Evolutionary conservation across 1,284 basidiomycete genomes (phyloP), one percentile per base, ranked within the genome.

Genomic region (Apiotrichum gamsii): DNA sequence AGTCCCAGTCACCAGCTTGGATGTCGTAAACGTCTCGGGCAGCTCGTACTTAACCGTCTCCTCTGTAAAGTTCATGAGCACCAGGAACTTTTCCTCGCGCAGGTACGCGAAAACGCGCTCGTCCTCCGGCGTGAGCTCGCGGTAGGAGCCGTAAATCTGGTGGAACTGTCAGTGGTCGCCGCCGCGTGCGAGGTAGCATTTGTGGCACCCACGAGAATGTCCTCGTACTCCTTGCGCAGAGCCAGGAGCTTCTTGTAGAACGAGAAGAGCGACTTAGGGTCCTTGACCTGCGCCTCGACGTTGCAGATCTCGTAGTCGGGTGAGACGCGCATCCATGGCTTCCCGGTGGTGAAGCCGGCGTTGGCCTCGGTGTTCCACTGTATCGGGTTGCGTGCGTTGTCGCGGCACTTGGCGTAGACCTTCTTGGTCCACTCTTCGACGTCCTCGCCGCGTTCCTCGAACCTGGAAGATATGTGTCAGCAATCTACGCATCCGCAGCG

Each of bases 251-350:
- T 58, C 58, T 80, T 79, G 76, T 79, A 87, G 60, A 85, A 87
- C 3, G 70, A 58, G 38, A 75, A 74, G 4, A 84, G 80, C 53
- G 79, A 82, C 13, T 71, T 49, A 1, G 70, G 53, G 43, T 84
- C 77, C 0, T 63, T 53, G 9, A 75, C 43, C 63, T 85, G 80
- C 5, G 64, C 67, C 2, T 67, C 74, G 8, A 76, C 82, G 61
- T 87, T 87, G 78, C 82, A 84, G 3, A 67, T 58, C 15, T 50
- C 54, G 60, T 81, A 83, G 58, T 86, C 82, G 32, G 84, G 82
- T 58, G 85, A 82, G 9, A 84, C 79, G 13, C 82, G 74, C 83
- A 87, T 87, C 85, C 84, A 88, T 0, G 85, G 82, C 13, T 69
- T 75, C 21, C 50, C 56, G 0, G 76, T 75, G 4, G 80, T 80